Evolutionary conservation across 768 basidiomycete species (phyloP), one percentile per base, ranked within the genome.

Genomic region (Lactarius psammicola): DNA sequence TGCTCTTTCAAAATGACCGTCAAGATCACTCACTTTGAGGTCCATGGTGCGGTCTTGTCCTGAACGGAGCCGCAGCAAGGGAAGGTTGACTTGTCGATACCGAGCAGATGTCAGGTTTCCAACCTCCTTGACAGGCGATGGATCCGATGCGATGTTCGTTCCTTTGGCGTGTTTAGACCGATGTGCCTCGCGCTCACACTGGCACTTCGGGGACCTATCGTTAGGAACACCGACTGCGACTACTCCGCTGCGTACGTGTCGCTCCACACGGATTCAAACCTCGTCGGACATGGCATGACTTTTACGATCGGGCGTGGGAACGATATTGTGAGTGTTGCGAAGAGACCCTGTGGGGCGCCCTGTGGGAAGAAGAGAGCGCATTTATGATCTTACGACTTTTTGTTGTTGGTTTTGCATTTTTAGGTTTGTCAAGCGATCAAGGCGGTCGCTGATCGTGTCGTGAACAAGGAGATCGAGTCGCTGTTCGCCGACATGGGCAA

Each of bases 211-310:
- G 23, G 64, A 33, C 66, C 6, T 51, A n/a, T n/a, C n/a, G n/a
- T n/a, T n/a, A 93, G 91, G 94, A 96, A 97, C 76, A 90, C 90
- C 36, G 92, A 93, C 63, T 96, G 94, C 77, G 95, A 97, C 78
- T 97, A 97, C 77, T 95, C 93, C 2, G 92, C 94, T 2, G 95
- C 95, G 6, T 97, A 97, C 75, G 81, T 97, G 54, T 83, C 87
- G 28, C 80, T 98, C 63, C 78, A 84, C 67, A 95, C 91, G n/a
- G 81, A 86, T 28, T 72, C 78, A 5, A 82, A 86, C 59, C 85
- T 95, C 53, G 82, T 87, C 56, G 93, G 95, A n/a, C 86, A 94
- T 71, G 94, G 93, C 62, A 92, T 94, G 92, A 94, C 94, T 3
- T 95, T 95, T 75, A 95, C 94, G 13, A 95, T 94, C 70, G 94